phyloP scores from a whole-genome alignment of 495 filamentous ascomycete genomes.

The Entonaema liquescens region DNA sequence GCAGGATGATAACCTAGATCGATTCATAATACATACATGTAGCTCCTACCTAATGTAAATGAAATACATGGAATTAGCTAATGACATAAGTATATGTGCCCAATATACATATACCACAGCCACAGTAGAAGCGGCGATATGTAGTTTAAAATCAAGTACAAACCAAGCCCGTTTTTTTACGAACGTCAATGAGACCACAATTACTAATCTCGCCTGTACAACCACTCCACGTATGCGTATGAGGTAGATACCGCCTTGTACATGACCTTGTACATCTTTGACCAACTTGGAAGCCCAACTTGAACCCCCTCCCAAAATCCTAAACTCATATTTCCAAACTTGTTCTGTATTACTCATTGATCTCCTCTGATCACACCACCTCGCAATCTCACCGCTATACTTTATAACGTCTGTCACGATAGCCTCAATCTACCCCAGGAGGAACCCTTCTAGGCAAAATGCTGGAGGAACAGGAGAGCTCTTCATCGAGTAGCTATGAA shows the following conservation, averaged over 20 bases:
- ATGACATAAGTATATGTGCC: too few species aligned
- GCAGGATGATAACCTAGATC: neutral
- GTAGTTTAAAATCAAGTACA: slow-evolving; percentile 13
- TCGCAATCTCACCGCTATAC: slow-evolving; percentile 2
- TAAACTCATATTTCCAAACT: neutral
- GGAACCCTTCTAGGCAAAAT: slow-evolving; percentile 16
- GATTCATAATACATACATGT: too few species aligned
- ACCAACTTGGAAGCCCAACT: slow-evolving; percentile 16
- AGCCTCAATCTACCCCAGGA: neutral
- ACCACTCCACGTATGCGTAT: slow-evolving; percentile 6
- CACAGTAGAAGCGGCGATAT: slow-evolving; percentile 12
- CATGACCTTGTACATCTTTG: neutral
- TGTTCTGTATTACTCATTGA: neutral
- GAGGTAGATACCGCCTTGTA: neutral
- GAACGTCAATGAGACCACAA: slow-evolving; percentile 31
- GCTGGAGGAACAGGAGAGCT: slow-evolving; percentile 24
- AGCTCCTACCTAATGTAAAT: too few species aligned
- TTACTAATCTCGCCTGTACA: slow-evolving; percentile 24
- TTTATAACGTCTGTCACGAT: neutral
- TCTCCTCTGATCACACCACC: slow-evolving; percentile 5
- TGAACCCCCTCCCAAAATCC: neutral
- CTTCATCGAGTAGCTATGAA: slow-evolving; percentile 34
- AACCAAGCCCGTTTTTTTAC: neutral
- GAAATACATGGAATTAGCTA: too few species aligned
- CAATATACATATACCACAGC: too few species aligned